Evolutionary conservation across 1,284 basidiomycete genomes (phyloP), one percentile per base, ranked within the genome.

Genomic region (Trichosporon sp.): DNA sequence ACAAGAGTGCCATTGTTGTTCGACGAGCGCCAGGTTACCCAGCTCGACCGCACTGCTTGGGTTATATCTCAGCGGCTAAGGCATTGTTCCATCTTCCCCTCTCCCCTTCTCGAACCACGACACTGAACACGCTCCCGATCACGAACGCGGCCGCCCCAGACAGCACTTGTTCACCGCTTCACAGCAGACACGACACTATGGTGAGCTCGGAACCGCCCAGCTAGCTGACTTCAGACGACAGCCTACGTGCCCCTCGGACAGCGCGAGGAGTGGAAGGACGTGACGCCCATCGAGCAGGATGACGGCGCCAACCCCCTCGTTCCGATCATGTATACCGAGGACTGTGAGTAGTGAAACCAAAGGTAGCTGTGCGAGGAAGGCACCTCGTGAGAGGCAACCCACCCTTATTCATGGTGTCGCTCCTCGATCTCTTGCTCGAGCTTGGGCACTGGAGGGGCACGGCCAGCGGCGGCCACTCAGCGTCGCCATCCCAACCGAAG

Each of bases 311-410:
- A 88, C 70, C 90, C 93, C 0, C 86, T 97, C 51, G 92, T 93
- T 0, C 91, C 92, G 0, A 97, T 97, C 80, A 89, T 93, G 81
- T 97, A 97, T 78, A 88, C 88, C 5, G 85, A 86, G 62, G 89
- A 93, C 85, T 97, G 94, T 95, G 74, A 81, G 92, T 87, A 51
- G 8, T 31, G 25, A 7, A 60, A 13, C 7, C 2, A 12, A 15
- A 23, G 53, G 35, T 27, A 56, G 15, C 29, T 25, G 62, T n/a
- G 8, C 44, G 6, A 32, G 15, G 9, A 25, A 51, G 5, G 23
- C 32, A 21, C 38, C 5, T 42, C 38, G n/a, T n/a, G n/a, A n/a
- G n/a, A 42, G 15, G 32, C 32, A 32, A n/a, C n/a, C n/a, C n/a
- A n/a, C n/a, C n/a, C n/a, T n/a, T n/a, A n/a, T n/a, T n/a, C n/a